Evolutionary conservation across 106 monocot species (phyloP), one percentile per base, ranked within the genome.

Genomic region (Xerophyta viscosa): DNA sequence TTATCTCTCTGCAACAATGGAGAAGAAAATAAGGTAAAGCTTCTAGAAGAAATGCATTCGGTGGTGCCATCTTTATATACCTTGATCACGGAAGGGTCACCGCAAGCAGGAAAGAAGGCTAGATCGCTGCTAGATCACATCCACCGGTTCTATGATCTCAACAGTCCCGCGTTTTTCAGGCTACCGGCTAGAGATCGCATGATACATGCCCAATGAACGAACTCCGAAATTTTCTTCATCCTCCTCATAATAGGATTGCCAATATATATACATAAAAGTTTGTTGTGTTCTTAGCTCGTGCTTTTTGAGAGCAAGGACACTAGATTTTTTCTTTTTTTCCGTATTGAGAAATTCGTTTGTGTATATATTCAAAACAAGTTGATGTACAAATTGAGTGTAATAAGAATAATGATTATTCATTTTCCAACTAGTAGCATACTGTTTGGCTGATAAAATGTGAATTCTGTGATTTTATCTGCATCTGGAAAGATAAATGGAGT

Each of bases 81-180:
- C 17, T 28, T 85, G 1, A 13, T 78, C 29, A 54, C 52, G 1
- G 83, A 77, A 4, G 85, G 85, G 0, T 70, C 68, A 1, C 52
- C 73, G 1, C 68, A 81, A 0, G 81, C 70, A 2, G 31, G 61
- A n/a, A 91, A 78, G 72, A 91, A 72, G 63, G 81, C 85, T 1
- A 60, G 75, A 27, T 68, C 72, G 14, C 37, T 91, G 43, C 41
- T 82, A 20, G 58, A 73, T 22, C 59, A 53, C 48, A 65, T 82
- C 26, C 82, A 82, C 26, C 46, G 41, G 0, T 52, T 58, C 29
- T 26, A 52, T 14, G 76, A 78, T 31, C 27, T 50, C n/a, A 23
- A 3, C 21, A 19, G 10, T 45, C 29, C 37, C 14, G 4, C 39
- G 9, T 1, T 20, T 12, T 0, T 18, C 14, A 22, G 24, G 7